Base-by-base conservation (phyloP, 129 eudicot genomes). In the Artemisia argyi region DNA sequence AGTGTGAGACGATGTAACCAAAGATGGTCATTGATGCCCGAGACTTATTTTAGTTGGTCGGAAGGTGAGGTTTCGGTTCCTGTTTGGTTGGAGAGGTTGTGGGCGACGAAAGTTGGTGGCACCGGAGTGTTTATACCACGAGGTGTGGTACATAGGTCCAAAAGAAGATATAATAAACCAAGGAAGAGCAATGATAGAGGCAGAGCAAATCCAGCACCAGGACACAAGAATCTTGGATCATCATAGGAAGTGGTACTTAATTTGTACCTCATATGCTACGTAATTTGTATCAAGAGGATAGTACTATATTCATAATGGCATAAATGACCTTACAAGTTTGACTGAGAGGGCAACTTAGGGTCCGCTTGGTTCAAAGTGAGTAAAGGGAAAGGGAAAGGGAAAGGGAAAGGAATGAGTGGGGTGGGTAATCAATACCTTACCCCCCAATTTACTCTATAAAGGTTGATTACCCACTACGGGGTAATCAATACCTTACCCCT, bases 81-180 rank as follows among this genome's bases (percentile, higher is more conserved):
- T 1, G 59, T 69, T 50, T 81, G 88, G 89, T 47, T 87, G 26
- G 55, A 66, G 60, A 82, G 72, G 69, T 69, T 87, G 83, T 91
- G 95, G 95, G 82, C 82, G 30, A 68, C 66, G 6, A 81, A 81
- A 24, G 61, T 44, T 18, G 66, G 59, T 35, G 95, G 97, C 20
- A 91, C 97, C 2, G 97, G 97, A 19, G 97, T 91, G 68, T 91
- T 91, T 76, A 91, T 91, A 70, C 97, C 97, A 2, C 84, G 77
- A 52, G 77, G 48, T 0, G 73, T 69, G 28, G 30, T 55, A 58
- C 66, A 44, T 12, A 66, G 73, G 53, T 55, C 83, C 13, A 73
- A 65, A 54, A 75, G 61, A 79, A 71, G 81, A 61, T 70, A 76
- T 59, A 66, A 75, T 46, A 87, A 71, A 73, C 71, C 88, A 32